Evolutionary conservation across 352 stramenopile genomes (phyloP).

Genomic region (Salisapilia sapeloensis): DNA sequence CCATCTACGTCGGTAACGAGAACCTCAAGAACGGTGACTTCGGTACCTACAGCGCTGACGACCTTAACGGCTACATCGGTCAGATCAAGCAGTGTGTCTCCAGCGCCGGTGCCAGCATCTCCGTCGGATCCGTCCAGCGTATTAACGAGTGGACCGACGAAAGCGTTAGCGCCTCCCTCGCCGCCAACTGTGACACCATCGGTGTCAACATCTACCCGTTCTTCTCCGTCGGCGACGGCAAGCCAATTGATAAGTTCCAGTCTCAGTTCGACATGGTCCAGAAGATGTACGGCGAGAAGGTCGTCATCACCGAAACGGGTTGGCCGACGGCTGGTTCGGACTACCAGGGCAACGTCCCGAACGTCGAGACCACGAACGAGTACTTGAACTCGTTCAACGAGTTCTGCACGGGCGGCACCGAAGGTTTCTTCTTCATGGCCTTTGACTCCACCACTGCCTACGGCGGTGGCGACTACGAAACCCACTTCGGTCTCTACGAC

Average conservation of each 20-base stretch:
- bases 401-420: not conserved
- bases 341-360: slow-evolving; percentile 1
- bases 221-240: slow-evolving; percentile 6
- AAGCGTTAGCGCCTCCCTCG: slow-evolving; percentile 9
- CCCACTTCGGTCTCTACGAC: slow-evolving; percentile 27
- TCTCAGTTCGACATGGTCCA: slow-evolving; percentile 7
- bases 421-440: slow-evolving; percentile 6
- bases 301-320: slow-evolving; percentile 12
- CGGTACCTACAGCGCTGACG: slow-evolving; percentile 12
- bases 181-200: slow-evolving; percentile 13
- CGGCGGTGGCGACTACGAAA: slow-evolving; percentile 24
- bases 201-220: slow-evolving; percentile 22
- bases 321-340: slow-evolving; percentile 4
- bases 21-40: slow-evolving; percentile 35
- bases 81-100: slow-evolving; percentile 24
- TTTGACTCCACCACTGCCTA: slow-evolving; percentile 2
- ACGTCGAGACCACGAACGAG: slow-evolving; percentile 1
- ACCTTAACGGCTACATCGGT: slow-evolving; percentile 29
- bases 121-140: slow-evolving; percentile 34
- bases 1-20: slow-evolving; percentile 63
- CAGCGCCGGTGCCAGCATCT: slow-evolving; percentile 12
- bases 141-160: slow-evolving; percentile 17
- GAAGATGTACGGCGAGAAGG: slow-evolving; percentile 7
- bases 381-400: slow-evolving; percentile 3
- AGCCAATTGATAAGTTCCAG: slow-evolving; percentile 5